These are phyloP conservation scores for Fusarium palustre DNA, from an alignment of 2,329 filamentous ascomycete species.

Conservation along the genomic window DNA sequence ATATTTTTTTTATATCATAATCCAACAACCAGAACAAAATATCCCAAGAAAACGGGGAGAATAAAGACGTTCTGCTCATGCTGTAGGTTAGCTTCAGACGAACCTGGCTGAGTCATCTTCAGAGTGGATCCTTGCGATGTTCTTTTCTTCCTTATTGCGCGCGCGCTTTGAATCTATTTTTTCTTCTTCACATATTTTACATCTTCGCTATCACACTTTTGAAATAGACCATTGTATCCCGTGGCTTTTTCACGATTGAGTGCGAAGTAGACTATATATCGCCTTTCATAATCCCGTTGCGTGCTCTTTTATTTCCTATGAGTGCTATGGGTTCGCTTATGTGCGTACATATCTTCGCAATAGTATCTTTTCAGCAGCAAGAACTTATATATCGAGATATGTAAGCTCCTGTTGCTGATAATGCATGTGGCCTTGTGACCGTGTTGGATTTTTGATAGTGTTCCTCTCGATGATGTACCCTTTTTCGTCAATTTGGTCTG, in stretches of 20 bases:
- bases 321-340: constrained; percentile 71
- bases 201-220: constrained; percentile 54
- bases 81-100: neutral
- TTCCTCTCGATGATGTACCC: neutral
- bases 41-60: neutral
- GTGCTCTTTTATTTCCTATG: constrained; percentile 57
- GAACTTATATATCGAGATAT: neutral
- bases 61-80: neutral
- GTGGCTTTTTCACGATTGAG: constrained; percentile 60
- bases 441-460: neutral
- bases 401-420: neutral
- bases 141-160: constrained; percentile 12
- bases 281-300: constrained; percentile 72
- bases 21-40: neutral
- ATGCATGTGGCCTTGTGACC: neutral
- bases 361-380: neutral
- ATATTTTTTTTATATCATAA: too few relatives aligned
- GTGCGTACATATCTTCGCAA: constrained; percentile 64
- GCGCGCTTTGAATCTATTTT: constrained; percentile 20
- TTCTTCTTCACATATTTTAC: constrained; percentile 62
- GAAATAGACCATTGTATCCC: constrained; percentile 48
- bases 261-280: constrained; percentile 65
- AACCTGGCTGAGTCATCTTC: constrained; percentile 41
- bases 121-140: constrained; percentile 29
- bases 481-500: too few relatives aligned